phyloP scores from a whole-genome alignment of 169 alveolate genomes.

The Nephromyces sp. region DNA sequence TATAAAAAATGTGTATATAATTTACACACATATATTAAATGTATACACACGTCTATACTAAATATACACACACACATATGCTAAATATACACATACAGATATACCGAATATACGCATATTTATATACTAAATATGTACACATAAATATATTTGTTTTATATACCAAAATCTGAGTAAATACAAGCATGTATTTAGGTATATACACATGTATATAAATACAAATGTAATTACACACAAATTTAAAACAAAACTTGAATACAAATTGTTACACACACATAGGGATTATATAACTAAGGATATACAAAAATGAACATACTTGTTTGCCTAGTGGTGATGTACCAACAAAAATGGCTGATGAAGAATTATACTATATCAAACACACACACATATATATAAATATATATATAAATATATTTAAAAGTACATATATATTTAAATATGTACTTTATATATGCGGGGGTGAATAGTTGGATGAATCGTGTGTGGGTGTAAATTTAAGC shows the following conservation, averaged over 20 bases:
- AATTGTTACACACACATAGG: too few species aligned
- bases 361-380: too few species aligned
- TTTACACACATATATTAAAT: too few species aligned
- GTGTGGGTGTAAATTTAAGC: not conserved
- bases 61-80: not conserved
- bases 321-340: too few species aligned
- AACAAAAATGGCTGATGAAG: too few species aligned
- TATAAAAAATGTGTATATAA: too few species aligned
- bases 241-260: too few species aligned
- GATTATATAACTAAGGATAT: too few species aligned
- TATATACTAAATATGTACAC: not conserved
- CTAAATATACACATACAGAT: conserved; percentile 2
- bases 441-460: not conserved
- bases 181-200: not conserved
- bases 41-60: not conserved
- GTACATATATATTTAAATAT: not conserved
- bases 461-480: not conserved
- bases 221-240: not conserved
- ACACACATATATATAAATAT: not conserved
- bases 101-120: not conserved
- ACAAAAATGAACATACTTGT: too few species aligned
- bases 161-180: not conserved
- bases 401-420: not conserved
- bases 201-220: not conserved
- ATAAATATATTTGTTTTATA: not conserved